A percentile compares a stretch with the other conserved stretches of the same genome.
Conservation (phyloP, 2,329 filamentous ascomycete species). For the Hypomyces rosellus region DNA sequence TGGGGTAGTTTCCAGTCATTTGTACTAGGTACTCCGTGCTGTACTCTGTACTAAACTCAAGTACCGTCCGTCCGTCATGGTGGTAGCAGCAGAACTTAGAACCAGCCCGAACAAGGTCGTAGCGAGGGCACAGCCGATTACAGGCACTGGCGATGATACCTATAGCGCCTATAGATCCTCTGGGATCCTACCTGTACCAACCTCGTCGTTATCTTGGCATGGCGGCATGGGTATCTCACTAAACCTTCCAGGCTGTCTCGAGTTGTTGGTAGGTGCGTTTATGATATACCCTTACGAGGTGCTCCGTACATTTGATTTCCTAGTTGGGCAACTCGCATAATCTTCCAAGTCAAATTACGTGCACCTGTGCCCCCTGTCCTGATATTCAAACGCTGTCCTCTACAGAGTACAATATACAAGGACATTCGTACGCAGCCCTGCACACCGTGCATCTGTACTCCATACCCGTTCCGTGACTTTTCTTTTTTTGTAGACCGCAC, state of each 20-base stretch:
- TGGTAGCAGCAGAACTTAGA: neutral
- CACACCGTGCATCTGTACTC: neutral
- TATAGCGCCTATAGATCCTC: neutral
- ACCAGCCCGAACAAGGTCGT: too few species aligned
- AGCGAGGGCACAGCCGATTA: neutral
- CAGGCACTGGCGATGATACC: too few species aligned
- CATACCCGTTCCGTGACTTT: too few species aligned
- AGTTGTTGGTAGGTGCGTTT: too few species aligned
- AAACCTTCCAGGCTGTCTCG: too few species aligned
- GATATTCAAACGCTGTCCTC: neutral
- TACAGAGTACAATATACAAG: neutral
- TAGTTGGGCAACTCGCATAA: too few species aligned
- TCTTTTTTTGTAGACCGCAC: neutral
- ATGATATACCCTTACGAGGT: too few species aligned
- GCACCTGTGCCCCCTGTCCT: neutral
- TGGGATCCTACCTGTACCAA: neutral
- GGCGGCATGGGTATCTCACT: too few species aligned
- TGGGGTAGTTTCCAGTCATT: conserved; percentile 15
- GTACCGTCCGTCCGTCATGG: neutral
- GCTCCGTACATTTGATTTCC: too few species aligned
- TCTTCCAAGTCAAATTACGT: too few species aligned
- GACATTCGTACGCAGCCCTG: neutral
- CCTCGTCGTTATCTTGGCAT: neutral
- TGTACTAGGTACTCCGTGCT: neutral
- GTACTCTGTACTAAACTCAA: neutral